phyloP scores from a whole-genome alignment of 2,329 filamentous ascomycete species.

The Monosporascus sp. region DNA sequence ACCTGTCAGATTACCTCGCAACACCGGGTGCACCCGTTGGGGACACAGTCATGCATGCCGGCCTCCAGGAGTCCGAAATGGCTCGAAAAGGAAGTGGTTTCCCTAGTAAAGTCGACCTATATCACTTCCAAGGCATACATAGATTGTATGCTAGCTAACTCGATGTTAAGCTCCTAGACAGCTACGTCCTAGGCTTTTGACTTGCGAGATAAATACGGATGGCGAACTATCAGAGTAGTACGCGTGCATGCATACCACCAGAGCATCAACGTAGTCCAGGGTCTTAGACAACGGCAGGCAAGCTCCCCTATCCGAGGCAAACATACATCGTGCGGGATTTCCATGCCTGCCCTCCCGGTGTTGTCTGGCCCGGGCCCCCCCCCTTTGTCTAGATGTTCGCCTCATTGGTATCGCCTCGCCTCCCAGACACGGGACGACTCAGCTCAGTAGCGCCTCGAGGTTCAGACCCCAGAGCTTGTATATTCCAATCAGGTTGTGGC shows the following conservation, averaged over 20 bases:
- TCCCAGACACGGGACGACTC: too few relatives aligned
- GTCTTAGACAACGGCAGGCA: background rate
- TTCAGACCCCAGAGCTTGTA: too few relatives aligned
- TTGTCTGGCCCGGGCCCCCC: too few relatives aligned
- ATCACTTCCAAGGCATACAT: too few relatives aligned
- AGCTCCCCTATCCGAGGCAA: background rate
- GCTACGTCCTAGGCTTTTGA: background rate
- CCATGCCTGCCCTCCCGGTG: too few relatives aligned
- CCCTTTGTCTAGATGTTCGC: too few relatives aligned
- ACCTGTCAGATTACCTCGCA: slow-evolving; percentile 3
- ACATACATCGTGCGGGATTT: background rate
- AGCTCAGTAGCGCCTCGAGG: too few relatives aligned
- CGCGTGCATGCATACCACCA: background rate
- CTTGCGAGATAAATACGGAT: background rate
- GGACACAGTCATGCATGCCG: background rate
- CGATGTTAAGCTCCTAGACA: background rate
- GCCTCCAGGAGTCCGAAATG: background rate
- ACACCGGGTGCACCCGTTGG: background rate
- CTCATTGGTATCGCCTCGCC: too few relatives aligned
- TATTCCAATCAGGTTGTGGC: too few relatives aligned
- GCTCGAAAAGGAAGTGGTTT: background rate
- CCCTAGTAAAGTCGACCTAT: too few relatives aligned
- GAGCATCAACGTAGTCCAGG: background rate
- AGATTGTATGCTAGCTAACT: background rate
- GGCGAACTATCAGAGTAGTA: background rate